Conservation (phyloP, 2,329 filamentous ascomycete species). For the Aspergillus versicolor region DNA sequence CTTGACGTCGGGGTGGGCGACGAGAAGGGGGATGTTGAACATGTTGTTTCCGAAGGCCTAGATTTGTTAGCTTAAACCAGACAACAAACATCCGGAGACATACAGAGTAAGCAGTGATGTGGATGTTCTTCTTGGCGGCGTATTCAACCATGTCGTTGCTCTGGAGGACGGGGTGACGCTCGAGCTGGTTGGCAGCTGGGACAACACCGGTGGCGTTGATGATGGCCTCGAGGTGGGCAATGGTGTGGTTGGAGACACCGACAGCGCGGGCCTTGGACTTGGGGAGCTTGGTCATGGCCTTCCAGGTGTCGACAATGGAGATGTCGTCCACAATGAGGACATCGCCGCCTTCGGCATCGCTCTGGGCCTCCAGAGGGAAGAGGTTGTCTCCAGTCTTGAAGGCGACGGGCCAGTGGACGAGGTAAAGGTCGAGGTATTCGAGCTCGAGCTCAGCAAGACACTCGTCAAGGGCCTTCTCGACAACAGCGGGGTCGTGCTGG, state of each 20-base stretch:
- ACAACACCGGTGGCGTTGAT: slow-evolving; percentile 56
- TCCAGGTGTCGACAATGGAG: slow-evolving; percentile 45
- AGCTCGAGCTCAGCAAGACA: slow-evolving; percentile 53
- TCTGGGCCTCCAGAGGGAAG: slow-evolving; percentile 47
- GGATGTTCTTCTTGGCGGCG: slow-evolving; percentile 58
- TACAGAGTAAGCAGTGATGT: slow-evolving; percentile 63
- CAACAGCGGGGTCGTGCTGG: slow-evolving; percentile 51
- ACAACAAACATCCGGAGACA: background rate
- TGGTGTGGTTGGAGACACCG: slow-evolving; percentile 45
- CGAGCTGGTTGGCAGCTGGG: slow-evolving; percentile 67
- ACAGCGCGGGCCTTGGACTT: slow-evolving; percentile 43
- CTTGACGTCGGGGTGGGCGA: slow-evolving; percentile 62
- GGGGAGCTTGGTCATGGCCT: slow-evolving; percentile 45
- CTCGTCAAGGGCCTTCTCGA: slow-evolving; percentile 51
- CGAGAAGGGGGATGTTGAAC: slow-evolving; percentile 62
- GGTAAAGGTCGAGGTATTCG: slow-evolving; percentile 53
- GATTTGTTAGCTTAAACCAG: slow-evolving; percentile 4
- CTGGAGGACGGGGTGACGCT: slow-evolving; percentile 68
- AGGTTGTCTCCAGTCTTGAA: slow-evolving; percentile 41
- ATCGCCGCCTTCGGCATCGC: slow-evolving; percentile 38
- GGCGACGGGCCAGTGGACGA: slow-evolving; percentile 49
- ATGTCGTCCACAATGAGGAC: slow-evolving; percentile 46
- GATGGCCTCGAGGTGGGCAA: slow-evolving; percentile 50
- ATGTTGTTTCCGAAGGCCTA: slow-evolving; percentile 59
- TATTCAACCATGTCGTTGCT: slow-evolving; percentile 58